Evolutionary conservation across 2,329 filamentous ascomycete species (phyloP).

Genomic region (Trichoderma polysporum): DNA sequence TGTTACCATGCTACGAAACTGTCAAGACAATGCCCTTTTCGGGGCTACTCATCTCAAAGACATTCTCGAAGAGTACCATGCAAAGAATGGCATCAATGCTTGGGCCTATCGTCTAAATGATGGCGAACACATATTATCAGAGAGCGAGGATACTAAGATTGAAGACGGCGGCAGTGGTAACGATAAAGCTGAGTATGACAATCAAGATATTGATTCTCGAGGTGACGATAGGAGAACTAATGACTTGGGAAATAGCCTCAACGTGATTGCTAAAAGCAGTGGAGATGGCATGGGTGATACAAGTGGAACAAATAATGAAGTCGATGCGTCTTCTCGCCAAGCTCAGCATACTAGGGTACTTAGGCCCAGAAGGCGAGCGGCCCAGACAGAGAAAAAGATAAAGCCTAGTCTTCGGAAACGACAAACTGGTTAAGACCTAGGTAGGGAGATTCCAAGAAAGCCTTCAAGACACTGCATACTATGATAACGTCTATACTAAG

Average conservation of each 20-base stretch:
- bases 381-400: background rate
- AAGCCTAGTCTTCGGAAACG: background rate
- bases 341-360: background rate
- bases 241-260: background rate
- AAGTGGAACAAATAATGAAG: background rate
- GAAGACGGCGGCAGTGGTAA: background rate
- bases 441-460: background rate
- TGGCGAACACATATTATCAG: background rate
- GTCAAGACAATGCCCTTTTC: slow-evolving; percentile 26
- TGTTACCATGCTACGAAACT: slow-evolving; percentile 26
- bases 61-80: slow-evolving; percentile 25
- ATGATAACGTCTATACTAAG: no score
- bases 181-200: background rate
- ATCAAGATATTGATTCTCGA: background rate
- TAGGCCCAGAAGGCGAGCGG: background rate
- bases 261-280: background rate
- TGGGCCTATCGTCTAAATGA: background rate
- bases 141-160: background rate
- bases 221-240: background rate
- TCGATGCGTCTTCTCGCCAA: background rate
- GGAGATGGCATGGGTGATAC: background rate
- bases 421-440: background rate
- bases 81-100: background rate
- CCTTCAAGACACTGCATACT: background rate
- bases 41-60: slow-evolving; percentile 24